Percentiles rank a stretch among this genome's conserved stretches.
These are phyloP conservation scores for Citeromyces hawaiiensis DNA, from an alignment of 1,139 yeast genomes.

Conservation along the genomic window DNA sequence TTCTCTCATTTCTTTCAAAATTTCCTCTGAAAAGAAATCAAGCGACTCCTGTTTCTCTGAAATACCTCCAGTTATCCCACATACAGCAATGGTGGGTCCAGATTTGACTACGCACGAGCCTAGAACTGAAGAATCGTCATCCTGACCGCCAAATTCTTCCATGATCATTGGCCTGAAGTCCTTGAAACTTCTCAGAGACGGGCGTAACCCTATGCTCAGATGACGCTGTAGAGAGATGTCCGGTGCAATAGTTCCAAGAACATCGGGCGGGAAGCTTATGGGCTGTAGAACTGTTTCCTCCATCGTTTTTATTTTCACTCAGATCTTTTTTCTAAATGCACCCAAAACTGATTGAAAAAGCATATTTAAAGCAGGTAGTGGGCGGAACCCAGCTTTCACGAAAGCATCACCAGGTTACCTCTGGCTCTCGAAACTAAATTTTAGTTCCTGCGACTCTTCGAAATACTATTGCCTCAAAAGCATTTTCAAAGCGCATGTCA, in stretches of 20 bases:
- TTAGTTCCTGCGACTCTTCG: too few species aligned
- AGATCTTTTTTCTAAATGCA: conserved; percentile 1
- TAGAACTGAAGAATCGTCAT: conserved; percentile 20
- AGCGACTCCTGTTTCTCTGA: conserved; percentile 34
- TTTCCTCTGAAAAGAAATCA: conserved; percentile 13
- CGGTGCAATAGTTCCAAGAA: conserved; percentile 76
- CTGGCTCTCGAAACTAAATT: too few species aligned
- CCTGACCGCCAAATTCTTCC: conserved; percentile 19
- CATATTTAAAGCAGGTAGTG: too few species aligned
- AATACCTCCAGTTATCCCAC: conserved; percentile 64
- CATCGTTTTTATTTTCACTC: conserved; percentile 2
- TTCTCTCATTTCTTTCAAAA: conserved; percentile 16
- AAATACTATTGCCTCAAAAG: too few species aligned
- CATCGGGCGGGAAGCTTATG: conserved; percentile 63
- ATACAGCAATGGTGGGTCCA: conserved; percentile 67
- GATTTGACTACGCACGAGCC: conserved; percentile 65
- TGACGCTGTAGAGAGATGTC: conserved; percentile 75
- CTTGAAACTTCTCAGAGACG: conserved; percentile 72
- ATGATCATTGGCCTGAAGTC: conserved; percentile 32
- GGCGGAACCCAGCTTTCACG: too few species aligned
- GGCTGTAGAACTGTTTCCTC: conserved; percentile 15
- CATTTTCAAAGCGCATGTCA: too few species aligned
- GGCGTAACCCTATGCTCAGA: conserved; percentile 57
- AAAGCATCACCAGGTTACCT: too few species aligned
- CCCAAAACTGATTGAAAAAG: not conserved